Evolutionary conservation across 2,329 filamentous ascomycete species (phyloP).

Genomic region (Xylariaceae sp.): DNA sequence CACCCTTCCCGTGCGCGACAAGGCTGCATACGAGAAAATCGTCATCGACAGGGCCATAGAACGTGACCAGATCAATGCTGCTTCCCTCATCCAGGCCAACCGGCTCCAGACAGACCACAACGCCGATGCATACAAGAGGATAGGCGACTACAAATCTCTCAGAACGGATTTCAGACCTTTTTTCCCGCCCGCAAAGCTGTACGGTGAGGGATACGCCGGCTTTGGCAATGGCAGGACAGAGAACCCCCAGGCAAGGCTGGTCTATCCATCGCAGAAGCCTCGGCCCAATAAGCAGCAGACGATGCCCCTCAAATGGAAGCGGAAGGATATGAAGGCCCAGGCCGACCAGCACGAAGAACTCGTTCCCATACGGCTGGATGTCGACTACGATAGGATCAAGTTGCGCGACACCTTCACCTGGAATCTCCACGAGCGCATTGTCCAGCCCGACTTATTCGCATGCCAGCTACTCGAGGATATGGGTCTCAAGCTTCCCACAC

Average conservation of each 20-base stretch:
- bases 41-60: conserved; percentile 54
- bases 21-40: conserved; percentile 53
- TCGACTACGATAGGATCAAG: conserved; percentile 94
- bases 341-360: conserved; percentile 89
- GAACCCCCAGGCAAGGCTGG: conserved; percentile 62
- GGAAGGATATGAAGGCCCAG: conserved; percentile 80
- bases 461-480: conserved; percentile 90
- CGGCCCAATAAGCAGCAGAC: conserved; percentile 76
- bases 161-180: conserved; percentile 53
- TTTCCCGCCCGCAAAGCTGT: conserved; percentile 58
- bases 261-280: conserved; percentile 77
- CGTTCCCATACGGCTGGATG: conserved; percentile 85
- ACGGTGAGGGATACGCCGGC: conserved; percentile 77
- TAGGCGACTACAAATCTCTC: conserved; percentile 66
- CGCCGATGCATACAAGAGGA: conserved; percentile 63
- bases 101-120: conserved; percentile 56
- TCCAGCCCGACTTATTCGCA: conserved; percentile 78
- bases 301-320: conserved; percentile 67
- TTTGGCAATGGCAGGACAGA: conserved; percentile 88
- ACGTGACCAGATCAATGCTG: conserved; percentile 54
- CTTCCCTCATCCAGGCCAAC: conserved; percentile 50
- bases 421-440: conserved; percentile 90
- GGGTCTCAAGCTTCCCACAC: conserved; percentile 69
- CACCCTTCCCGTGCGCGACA: conserved; percentile 45
- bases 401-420: conserved; percentile 97